Conservation (phyloP, 148 eudicot genomes). For the Chenopodium formosanum region DNA sequence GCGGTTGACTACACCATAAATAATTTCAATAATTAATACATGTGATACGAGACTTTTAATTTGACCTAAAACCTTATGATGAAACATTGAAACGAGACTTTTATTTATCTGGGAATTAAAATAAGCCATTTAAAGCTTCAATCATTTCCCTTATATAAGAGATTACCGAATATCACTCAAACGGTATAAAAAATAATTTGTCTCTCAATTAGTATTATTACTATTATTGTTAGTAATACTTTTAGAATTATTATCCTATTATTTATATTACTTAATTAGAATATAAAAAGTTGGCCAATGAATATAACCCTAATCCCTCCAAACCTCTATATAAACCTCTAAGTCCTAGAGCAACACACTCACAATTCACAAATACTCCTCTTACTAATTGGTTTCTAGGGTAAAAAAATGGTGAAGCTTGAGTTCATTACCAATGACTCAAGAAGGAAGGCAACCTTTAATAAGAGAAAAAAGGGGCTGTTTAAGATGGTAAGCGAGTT, state of each 20-base stretch:
- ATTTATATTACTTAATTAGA: background rate
- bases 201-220: too few species aligned
- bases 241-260: background rate
- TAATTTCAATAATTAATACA: too few species aligned
- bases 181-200: too few species aligned
- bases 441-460: constrained; percentile 64
- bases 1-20: too few species aligned
- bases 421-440: constrained; percentile 58
- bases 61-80: too few species aligned
- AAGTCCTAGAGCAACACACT: background rate
- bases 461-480: constrained; percentile 73
- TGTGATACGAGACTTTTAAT: too few species aligned
- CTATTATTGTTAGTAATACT: background rate
- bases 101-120: too few species aligned
- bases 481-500: constrained; percentile 67
- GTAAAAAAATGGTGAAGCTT: constrained; percentile 43
- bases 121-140: too few species aligned
- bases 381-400: background rate
- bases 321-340: background rate
- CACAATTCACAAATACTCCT: background rate
- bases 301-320: background rate
- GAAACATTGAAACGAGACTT: too few species aligned
- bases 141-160: too few species aligned
- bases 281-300: background rate
- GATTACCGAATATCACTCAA: too few species aligned